Percentiles rank a stretch among this genome's conserved stretches.
Conservation (phyloP, 2,329 filamentous ascomycete species). For the Ambrosiella cleistominuta region DNA sequence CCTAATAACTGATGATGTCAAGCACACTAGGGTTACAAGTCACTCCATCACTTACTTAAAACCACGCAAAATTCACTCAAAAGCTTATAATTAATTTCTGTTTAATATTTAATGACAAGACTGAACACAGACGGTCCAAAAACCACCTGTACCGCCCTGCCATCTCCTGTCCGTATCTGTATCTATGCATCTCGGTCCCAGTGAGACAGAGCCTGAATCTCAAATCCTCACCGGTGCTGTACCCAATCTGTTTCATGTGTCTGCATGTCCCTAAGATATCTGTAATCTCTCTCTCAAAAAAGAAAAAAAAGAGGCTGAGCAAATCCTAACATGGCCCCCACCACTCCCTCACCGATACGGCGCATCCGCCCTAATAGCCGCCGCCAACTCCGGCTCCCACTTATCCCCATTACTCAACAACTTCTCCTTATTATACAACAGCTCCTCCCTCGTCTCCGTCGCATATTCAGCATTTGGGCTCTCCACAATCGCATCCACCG, state of each 20-base stretch:
- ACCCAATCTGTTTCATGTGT: background rate
- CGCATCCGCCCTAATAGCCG: slow-evolving; percentile 78
- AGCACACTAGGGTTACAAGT: too few relatives aligned
- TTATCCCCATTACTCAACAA: slow-evolving; percentile 77
- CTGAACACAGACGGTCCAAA: too few relatives aligned
- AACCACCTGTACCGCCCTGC: background rate
- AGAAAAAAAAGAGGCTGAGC: background rate
- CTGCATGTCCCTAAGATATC: background rate
- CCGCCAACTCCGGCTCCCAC: slow-evolving; percentile 95
- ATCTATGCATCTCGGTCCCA: background rate
- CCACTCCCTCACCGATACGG: slow-evolving; percentile 53
- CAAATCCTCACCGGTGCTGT: background rate
- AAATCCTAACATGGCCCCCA: background rate
- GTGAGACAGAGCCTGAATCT: background rate
- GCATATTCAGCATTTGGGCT: slow-evolving; percentile 46
- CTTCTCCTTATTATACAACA: slow-evolving; percentile 97
- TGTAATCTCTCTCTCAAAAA: background rate
- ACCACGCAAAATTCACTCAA: too few relatives aligned
- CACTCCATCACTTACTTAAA: too few relatives aligned
- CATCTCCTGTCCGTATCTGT: background rate
- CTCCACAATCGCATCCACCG: slow-evolving; percentile 75
- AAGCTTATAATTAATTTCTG: too few relatives aligned
- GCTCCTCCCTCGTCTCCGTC: slow-evolving; percentile 64
- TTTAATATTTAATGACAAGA: too few relatives aligned
- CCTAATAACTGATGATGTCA: too few relatives aligned